A percentile compares a stretch with the other conserved stretches of the same genome.
Conservation (phyloP, 441 rosid species). For the Brassica balearica region DNA sequence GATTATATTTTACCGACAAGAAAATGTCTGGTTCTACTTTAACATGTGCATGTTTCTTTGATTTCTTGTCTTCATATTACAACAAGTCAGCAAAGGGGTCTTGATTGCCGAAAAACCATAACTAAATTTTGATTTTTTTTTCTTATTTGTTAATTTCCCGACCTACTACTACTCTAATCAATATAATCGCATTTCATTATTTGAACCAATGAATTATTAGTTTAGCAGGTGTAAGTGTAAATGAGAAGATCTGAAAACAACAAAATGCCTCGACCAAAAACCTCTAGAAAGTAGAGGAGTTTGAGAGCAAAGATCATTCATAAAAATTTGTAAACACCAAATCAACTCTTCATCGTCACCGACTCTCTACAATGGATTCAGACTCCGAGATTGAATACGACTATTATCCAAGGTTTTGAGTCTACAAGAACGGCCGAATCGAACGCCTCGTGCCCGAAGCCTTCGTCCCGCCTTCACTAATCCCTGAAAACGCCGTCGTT, state of each 20-base stretch:
- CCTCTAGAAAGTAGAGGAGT: not conserved
- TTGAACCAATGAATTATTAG: not conserved
- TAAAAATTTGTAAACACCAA: not conserved
- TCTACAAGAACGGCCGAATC: not conserved
- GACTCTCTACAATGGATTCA: not conserved
- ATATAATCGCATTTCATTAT: not conserved
- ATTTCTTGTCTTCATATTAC: too few relatives aligned
- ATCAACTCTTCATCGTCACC: not conserved
- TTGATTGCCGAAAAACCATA: too few relatives aligned
- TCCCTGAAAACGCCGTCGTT: not conserved
- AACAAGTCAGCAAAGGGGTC: too few relatives aligned
- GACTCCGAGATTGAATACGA: slow-evolving; percentile 9
- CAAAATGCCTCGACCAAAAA: not conserved
- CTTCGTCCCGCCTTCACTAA: not conserved
- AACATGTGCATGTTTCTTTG: too few relatives aligned
- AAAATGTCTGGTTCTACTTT: too few relatives aligned
- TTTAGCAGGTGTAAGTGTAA: not conserved
- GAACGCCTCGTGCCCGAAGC: not conserved
- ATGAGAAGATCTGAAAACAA: too few relatives aligned
- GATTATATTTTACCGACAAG: too few relatives aligned
- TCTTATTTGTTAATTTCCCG: too few relatives aligned
- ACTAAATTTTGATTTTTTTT: too few relatives aligned
- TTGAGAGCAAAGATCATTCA: not conserved
- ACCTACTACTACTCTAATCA: too few relatives aligned
- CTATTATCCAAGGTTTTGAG: not conserved